Conservation (phyloP, 768 basidiomycete genomes). For the Podaxis rugospora region DNA sequence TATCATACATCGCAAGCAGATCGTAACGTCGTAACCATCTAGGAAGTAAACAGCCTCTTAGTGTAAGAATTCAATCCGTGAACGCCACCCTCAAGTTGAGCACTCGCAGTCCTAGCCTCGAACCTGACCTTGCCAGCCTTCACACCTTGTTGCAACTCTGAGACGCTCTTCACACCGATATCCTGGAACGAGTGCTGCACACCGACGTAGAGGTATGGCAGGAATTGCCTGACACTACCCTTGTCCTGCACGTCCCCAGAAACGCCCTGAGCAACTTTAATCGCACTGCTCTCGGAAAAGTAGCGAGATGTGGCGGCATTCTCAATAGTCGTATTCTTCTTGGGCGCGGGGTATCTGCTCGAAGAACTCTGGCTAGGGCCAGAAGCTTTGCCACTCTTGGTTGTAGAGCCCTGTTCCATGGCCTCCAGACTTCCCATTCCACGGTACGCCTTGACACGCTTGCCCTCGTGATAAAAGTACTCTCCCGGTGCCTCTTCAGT, state of each 20-base stretch:
- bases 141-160: constrained; percentile 64
- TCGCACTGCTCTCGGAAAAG: constrained; percentile 87
- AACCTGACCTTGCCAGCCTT: constrained; percentile 69
- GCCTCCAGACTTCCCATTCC: constrained; percentile 98
- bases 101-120: constrained; percentile 90
- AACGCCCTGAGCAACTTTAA: constrained; percentile 97
- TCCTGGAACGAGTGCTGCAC: constrained; percentile 96
- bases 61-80: constrained; percentile 88
- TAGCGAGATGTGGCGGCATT: constrained; percentile 97
- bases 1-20: background rate
- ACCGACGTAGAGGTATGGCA: constrained; percentile 80
- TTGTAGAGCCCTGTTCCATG: constrained; percentile 74
- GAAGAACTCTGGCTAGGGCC: constrained; percentile 11
- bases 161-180: constrained; percentile 70
- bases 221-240: constrained; percentile 88
- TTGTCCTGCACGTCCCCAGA: constrained; percentile 97
- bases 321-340: constrained; percentile 52
- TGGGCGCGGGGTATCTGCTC: constrained; percentile 45
- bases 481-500: constrained; percentile 97
- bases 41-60: constrained; percentile 5
- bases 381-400: constrained; percentile 23
- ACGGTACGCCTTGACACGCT: constrained; percentile 97
- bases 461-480: constrained; percentile 99
- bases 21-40: background rate
- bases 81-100: constrained; percentile 94